A percentile compares a stretch with the other conserved stretches of the same genome.
Conservation (phyloP, 345 rosid species). For the Camelina sativa region DNA sequence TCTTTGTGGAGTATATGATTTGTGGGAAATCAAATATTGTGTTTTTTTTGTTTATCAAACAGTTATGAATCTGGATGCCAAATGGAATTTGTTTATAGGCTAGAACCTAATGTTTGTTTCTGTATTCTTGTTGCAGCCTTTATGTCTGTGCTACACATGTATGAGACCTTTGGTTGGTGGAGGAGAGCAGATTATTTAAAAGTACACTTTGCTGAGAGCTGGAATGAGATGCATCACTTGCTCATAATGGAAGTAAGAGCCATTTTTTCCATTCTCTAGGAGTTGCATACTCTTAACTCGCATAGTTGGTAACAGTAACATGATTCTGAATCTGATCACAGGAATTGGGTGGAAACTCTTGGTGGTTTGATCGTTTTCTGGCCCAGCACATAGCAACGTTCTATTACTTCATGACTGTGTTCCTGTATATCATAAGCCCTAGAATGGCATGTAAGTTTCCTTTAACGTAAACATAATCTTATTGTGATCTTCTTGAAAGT, state of each 20-base stretch:
- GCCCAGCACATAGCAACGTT: slow-evolving; percentile 78
- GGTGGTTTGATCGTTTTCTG: slow-evolving; percentile 98
- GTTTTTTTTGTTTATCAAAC: not conserved
- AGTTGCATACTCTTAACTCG: slow-evolving; percentile 5
- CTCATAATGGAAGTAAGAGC: slow-evolving; percentile 95
- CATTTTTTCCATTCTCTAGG: not conserved
- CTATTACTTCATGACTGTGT: slow-evolving; percentile 87
- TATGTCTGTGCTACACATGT: slow-evolving; percentile 93
- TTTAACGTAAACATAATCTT: not conserved
- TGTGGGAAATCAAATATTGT: not conserved
- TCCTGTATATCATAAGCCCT: slow-evolving; percentile 90
- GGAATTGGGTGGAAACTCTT: slow-evolving; percentile 95
- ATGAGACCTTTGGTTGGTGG: slow-evolving; percentile 99
- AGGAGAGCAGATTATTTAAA: slow-evolving; percentile 93
- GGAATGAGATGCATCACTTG: slow-evolving; percentile 99
- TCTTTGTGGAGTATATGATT: not conserved
- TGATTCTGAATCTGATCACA: slow-evolving; percentile 44
- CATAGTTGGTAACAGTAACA: slow-evolving; percentile 8
- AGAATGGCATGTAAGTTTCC: slow-evolving; percentile 95
- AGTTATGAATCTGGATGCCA: not conserved
- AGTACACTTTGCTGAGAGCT: slow-evolving; percentile 99
- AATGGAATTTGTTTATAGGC: not conserved
- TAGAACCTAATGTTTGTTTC: slow-evolving; percentile 16
- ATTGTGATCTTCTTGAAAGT: not conserved
- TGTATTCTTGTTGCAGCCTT: slow-evolving; percentile 61